phyloP scores from a whole-genome alignment of 192 early-diverging fungal species.

The Coemansia sp. region DNA sequence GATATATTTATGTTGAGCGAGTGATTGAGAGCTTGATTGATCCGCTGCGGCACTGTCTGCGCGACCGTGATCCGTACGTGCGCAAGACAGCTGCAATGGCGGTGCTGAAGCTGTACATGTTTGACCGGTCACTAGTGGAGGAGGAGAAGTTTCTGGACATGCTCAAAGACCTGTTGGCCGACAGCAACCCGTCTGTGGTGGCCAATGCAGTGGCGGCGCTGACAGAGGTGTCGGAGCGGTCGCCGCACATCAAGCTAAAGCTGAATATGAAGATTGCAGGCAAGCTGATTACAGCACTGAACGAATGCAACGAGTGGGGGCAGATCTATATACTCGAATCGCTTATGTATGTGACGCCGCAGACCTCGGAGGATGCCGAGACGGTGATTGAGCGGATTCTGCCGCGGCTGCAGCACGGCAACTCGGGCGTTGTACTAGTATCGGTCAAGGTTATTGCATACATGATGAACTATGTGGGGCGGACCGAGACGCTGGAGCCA shows the following conservation, averaged over 20 bases:
- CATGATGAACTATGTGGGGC: constrained; percentile 90
- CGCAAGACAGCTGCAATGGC: constrained; percentile 93
- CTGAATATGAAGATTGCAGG: constrained; percentile 84
- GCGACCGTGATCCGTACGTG: constrained; percentile 96
- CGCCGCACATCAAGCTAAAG: constrained; percentile 80
- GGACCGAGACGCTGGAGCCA: constrained; percentile 68
- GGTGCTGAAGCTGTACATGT: constrained; percentile 92
- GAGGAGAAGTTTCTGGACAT: constrained; percentile 88
- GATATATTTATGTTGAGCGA: constrained; percentile 92
- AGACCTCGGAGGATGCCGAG: constrained; percentile 86
- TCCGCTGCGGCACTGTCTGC: constrained; percentile 85
- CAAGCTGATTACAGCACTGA: constrained; percentile 89
- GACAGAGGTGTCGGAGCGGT: constrained; percentile 90
- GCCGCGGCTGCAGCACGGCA: constrained; percentile 91
- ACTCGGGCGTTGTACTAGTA: constrained; percentile 85
- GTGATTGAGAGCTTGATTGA: constrained; percentile 92
- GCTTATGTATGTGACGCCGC: constrained; percentile 86
- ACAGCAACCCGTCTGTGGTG: constrained; percentile 92
- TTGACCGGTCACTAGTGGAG: constrained; percentile 81
- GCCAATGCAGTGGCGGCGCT: constrained; percentile 93
- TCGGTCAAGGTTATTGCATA: constrained; percentile 90
- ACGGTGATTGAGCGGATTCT: constrained; percentile 86
- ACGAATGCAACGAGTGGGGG: constrained; percentile 98
- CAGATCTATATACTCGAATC: constrained; percentile 94
- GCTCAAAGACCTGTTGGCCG: constrained; percentile 80